Percentiles rank a stretch among this genome's conserved stretches.
phyloP scores from a whole-genome alignment of 1,284 basidiomycete species.

The Malassezia nana region DNA sequence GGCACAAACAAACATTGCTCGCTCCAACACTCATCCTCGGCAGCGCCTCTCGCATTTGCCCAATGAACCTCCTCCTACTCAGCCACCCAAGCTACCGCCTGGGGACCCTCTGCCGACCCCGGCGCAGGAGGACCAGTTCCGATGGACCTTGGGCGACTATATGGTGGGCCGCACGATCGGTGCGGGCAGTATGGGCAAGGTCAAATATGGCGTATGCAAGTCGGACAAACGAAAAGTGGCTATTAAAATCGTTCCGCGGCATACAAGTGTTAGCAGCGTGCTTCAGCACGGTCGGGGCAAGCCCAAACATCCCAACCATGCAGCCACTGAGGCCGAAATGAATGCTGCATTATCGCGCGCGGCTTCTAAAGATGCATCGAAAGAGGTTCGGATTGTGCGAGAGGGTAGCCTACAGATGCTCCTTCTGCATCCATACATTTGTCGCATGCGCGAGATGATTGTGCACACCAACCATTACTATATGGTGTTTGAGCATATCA shows the following conservation, averaged over 20 bases:
- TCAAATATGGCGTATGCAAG: constrained; percentile 87
- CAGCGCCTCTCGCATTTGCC: background rate
- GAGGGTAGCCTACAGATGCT: constrained; percentile 87
- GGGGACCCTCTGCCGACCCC: background rate
- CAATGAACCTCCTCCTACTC: background rate
- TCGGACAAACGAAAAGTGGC: constrained; percentile 89
- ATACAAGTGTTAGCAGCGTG: constrained; percentile 55
- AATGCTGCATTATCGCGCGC: constrained; percentile 16
- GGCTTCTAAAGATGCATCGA: constrained; percentile 72
- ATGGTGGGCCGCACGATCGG: constrained; percentile 92
- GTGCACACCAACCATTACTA: constrained; percentile 66
- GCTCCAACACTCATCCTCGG: constrained; percentile 3
- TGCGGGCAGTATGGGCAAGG: constrained; percentile 97
- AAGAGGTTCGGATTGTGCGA: constrained; percentile 87
- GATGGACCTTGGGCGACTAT: constrained; percentile 68
- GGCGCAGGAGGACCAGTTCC: constrained; percentile 4
- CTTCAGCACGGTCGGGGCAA: constrained; percentile 34
- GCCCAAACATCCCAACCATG: constrained; percentile 12
- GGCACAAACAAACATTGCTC: background rate
- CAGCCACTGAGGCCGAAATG: background rate
- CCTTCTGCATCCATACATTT: constrained; percentile 94
- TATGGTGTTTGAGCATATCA: constrained; percentile 98
- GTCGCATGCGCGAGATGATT: constrained; percentile 92
- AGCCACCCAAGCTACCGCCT: background rate
- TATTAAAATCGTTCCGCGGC: constrained; percentile 90